Percentiles rank a stretch among this genome's conserved stretches.
Conservation (phyloP, 2,329 filamentous ascomycete genomes). For the Xylariaceae sp. region DNA sequence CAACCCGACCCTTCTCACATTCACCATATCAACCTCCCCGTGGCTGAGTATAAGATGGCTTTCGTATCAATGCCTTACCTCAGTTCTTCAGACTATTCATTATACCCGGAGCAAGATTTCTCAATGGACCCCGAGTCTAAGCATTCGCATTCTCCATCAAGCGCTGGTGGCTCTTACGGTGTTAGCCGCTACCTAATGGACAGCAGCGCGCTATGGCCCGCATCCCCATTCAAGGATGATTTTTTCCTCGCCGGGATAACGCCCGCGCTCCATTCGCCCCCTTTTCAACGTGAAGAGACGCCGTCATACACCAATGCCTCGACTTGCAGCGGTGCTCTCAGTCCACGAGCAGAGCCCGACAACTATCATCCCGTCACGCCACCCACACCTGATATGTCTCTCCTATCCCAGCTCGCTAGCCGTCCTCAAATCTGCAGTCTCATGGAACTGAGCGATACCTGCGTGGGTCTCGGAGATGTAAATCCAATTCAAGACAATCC, state of each 20-base stretch:
- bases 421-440: constrained; percentile 30
- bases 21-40: not conserved
- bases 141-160: constrained; percentile 19
- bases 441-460: constrained; percentile 30
- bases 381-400: constrained; percentile 35
- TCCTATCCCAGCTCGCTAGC: constrained; percentile 32
- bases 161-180: constrained; percentile 19
- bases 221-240: constrained; percentile 18
- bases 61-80: constrained; percentile 7
- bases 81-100: constrained; percentile 16
- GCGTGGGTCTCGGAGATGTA: constrained; percentile 35
- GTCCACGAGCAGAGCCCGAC: constrained; percentile 39
- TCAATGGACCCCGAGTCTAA: constrained; percentile 29
- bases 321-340: constrained; percentile 35
- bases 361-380: constrained; percentile 34
- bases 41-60: constrained; percentile 12
- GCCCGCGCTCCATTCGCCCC: constrained; percentile 20
- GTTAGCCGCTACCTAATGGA: constrained; percentile 30
- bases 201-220: constrained; percentile 27
- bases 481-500: constrained; percentile 31
- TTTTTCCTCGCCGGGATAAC: constrained; percentile 16
- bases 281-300: constrained; percentile 32
- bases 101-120: constrained; percentile 18
- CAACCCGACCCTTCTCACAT: not conserved
- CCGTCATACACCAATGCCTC: constrained; percentile 38